Evolutionary conservation across 306 rosid genomes (phyloP), one percentile per base, ranked within the genome.

Genomic region (Potentilla sterilis): DNA sequence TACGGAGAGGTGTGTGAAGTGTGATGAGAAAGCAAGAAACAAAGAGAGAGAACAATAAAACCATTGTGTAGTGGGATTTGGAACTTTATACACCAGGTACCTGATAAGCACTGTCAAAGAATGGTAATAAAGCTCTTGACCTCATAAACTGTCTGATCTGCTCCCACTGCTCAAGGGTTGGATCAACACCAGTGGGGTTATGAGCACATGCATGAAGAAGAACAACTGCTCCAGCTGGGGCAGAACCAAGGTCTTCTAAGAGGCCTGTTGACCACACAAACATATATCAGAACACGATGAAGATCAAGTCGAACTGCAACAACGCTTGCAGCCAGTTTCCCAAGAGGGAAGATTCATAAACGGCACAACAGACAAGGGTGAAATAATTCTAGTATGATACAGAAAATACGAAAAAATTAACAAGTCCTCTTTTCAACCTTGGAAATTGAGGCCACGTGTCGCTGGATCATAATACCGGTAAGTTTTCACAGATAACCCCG

Each of bases 81-180:
- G 57, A 69, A 48, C 14, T 28, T 5, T 32, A 73, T 40, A 72
- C 54, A 65, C n/a, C 3, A 72, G 82, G 73, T 79, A 81, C 99
- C 97, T 96, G 99, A 79, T 92, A 96, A 68, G 99, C 99, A 87
- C 99, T 96, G 94, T 96, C 98, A 75, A 96, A 96, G 97, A 96
- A 92, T 19, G 99, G 99, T 68, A 96, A 86, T 80, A 92, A 80
- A 58, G 85, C 83, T 77, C 85, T 89, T 38, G 96, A 90, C 88
- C 98, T 83, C 76, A 92, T 82, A 73, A 96, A 81, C 81, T 89
- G 89, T 87, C 98, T 90, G 79, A 96, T 92, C 82, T 90, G 91
- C 80, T 96, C 98, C 99, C 99, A 96, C 80, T 96, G 98, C 73
- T 92, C 93, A 71, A 72, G 83, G 76, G 96, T 92, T 82, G 99